phyloP scores from a whole-genome alignment of 257 asterid genomes.

The Apocynum venetum region DNA sequence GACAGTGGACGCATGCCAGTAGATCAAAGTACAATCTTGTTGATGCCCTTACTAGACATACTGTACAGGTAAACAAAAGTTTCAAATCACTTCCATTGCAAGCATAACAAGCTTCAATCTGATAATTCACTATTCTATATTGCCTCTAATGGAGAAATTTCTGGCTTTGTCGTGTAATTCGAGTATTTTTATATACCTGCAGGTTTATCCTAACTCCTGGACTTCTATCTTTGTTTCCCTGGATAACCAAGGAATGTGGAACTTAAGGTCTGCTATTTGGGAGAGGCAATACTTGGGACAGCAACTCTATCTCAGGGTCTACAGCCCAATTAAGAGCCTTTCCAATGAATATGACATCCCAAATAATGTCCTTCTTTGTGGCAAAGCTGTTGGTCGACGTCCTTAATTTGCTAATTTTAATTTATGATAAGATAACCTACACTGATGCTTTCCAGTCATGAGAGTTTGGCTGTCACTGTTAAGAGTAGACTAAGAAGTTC shows the following conservation, averaged over 20 bases:
- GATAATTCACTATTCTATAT: not conserved
- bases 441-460: constrained; percentile 36
- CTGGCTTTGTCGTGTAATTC: not conserved
- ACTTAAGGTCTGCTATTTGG: constrained; percentile 90
- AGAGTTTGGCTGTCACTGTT: constrained; percentile 55
- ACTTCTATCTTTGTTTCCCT: constrained; percentile 69
- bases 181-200: constrained; percentile 2
- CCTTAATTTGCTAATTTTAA: constrained; percentile 18
- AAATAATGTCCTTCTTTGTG: constrained; percentile 71
- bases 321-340: constrained; percentile 43
- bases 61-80: constrained; percentile 57
- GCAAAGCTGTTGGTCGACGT: constrained; percentile 66
- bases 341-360: constrained; percentile 78
- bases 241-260: constrained; percentile 99
- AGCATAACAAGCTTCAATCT: not conserved
- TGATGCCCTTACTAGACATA: constrained; percentile 88
- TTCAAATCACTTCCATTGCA: not conserved
- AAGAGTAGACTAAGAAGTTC: not conserved
- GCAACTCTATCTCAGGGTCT: constrained; percentile 78
- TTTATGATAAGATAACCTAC: not conserved
- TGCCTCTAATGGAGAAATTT: not conserved
- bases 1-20: constrained; percentile 68
- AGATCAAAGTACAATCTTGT: constrained; percentile 66
- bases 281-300: constrained; percentile 90
- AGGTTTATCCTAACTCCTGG: constrained; percentile 96